Evolutionary conservation across 2,329 filamentous ascomycete species (phyloP), one percentile per base, ranked within the genome.

Genomic region (Fonsecaea pedrosoi): DNA sequence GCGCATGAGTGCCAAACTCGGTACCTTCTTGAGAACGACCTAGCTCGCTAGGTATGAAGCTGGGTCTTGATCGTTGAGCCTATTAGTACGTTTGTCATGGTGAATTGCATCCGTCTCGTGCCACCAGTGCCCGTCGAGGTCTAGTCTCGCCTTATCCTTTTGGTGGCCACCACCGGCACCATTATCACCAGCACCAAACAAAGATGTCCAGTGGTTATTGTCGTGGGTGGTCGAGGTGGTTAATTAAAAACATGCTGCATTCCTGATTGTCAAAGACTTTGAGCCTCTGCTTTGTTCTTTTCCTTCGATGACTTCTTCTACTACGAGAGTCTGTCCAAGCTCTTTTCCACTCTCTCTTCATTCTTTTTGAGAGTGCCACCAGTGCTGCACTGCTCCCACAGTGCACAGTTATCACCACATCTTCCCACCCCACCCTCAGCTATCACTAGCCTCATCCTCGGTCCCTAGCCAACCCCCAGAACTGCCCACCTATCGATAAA

Each of bases 41-140:
- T 25, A 21, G 21, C 21, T 21, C 21, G 21, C 21, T 21, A 25
- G 25, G 25, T 2, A 3, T 25, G 25, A 25, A 25, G 25, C 25
- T 25, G 25, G 2, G 45, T 37, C 38, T 18, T 48, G 56, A 50
- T 60, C 13, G 40, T 60, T 60, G 42, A 60, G 57, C 57, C 57
- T 60, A 10, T 50, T 45, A 35, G 7, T 50, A 25, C n/a, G 21
- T 9, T 25, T 25, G 45, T 50, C 45, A 18, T 50, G 18, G 2
- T 50, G 9, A 18, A 9, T 50, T 21, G 4, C 21, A 10, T 25
- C 45, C 45, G 45, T 50, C 45, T 50, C 45, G 45, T 50, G 18
- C 45, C 45, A 21, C 6, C 21, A 10, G 37, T 38, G 37, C 37
- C 37, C 37, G 8, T 38, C 37, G 5, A 10, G 37, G 9, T 10